These are phyloP conservation scores for Cicer cuneatum DNA, from an alignment of 306 rosid species.

Conservation along the genomic window DNA sequence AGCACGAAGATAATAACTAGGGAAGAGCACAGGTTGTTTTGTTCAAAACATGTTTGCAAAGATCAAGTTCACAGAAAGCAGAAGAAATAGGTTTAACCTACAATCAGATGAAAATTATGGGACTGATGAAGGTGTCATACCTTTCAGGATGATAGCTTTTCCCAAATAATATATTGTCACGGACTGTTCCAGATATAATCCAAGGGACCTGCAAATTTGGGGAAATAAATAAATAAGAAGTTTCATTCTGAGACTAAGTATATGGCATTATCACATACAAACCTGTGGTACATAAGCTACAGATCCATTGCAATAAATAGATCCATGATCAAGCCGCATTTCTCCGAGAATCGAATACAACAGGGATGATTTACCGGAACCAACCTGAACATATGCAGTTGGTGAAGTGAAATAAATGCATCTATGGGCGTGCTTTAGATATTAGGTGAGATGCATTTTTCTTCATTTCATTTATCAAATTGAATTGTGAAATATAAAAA, in stretches of 20 bases:
- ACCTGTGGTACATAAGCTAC: conserved; percentile 96
- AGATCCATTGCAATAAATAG: conserved; percentile 62
- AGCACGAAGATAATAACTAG: conserved; percentile 35
- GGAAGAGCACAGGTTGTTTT: conserved; percentile 23
- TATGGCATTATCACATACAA: conserved; percentile 38
- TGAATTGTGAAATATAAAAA: conserved; percentile 5
- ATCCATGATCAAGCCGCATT: conserved; percentile 70
- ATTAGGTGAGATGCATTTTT: conserved; percentile 30
- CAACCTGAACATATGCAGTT: conserved; percentile 73
- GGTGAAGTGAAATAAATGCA: conserved; percentile 41
- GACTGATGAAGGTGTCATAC: conserved; percentile 47
- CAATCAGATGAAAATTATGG: conserved; percentile 26
- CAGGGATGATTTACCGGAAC: conserved; percentile 94
- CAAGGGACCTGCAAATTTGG: conserved; percentile 78
- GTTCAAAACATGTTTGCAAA: conserved; percentile 28
- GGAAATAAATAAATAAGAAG: conserved; percentile 39
- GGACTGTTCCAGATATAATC: conserved; percentile 91
- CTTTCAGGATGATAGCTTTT: conserved; percentile 72
- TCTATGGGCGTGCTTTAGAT: not conserved
- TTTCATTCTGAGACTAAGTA: conserved; percentile 33
- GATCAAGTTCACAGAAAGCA: conserved; percentile 15
- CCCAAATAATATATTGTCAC: conserved; percentile 89
- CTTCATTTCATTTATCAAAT: conserved; percentile 32
- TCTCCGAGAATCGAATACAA: conserved; percentile 83
- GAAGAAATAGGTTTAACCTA: conserved; percentile 25